A percentile compares a stretch with the other conserved stretches of the same genome.
Evolutionary conservation across 2,329 filamentous ascomycete species (phyloP).

Genomic region (Aspergillus sp.): DNA sequence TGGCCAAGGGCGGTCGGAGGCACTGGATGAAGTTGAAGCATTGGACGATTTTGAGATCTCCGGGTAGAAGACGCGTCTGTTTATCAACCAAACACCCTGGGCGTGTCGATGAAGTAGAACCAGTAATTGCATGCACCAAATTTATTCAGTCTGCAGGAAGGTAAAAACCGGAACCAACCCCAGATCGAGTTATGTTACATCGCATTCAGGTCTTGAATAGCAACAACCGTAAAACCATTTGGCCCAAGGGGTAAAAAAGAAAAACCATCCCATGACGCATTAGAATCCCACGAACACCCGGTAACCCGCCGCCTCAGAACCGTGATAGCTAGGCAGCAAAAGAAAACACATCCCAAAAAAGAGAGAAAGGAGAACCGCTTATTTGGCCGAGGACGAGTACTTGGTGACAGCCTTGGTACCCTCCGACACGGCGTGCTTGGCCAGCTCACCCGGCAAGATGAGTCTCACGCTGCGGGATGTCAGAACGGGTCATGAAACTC

Average conservation of each 20-base stretch:
- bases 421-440: conserved; percentile 99
- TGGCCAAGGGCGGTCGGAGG: conserved; percentile 54
- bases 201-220: conserved; percentile 34
- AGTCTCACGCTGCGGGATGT: conserved; percentile 60
- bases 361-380: conserved; percentile 53
- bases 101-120: too few species aligned
- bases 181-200: conserved; percentile 39
- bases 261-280: conserved; percentile 42
- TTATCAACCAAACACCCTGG: too few species aligned
- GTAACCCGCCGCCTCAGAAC: conserved; percentile 37
- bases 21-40: conserved; percentile 82
- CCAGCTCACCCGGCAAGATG: conserved; percentile 95
- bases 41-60: conserved; percentile 59
- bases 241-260: conserved; percentile 32
- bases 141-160: conserved; percentile 22
- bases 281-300: conserved; percentile 38
- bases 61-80: too few species aligned
- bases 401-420: conserved; percentile 99
- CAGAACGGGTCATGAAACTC: conserved; percentile 10
- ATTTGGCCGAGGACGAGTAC: conserved; percentile 99
- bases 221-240: conserved; percentile 35
- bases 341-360: conserved; percentile 50
- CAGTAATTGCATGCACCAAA: background rate
- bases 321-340: conserved; percentile 16
- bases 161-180: conserved; percentile 24